Evolutionary conservation across 139 green algal genomes (phyloP), one percentile per base, ranked within the genome.

Genomic region (Micractinium sp.): DNA sequence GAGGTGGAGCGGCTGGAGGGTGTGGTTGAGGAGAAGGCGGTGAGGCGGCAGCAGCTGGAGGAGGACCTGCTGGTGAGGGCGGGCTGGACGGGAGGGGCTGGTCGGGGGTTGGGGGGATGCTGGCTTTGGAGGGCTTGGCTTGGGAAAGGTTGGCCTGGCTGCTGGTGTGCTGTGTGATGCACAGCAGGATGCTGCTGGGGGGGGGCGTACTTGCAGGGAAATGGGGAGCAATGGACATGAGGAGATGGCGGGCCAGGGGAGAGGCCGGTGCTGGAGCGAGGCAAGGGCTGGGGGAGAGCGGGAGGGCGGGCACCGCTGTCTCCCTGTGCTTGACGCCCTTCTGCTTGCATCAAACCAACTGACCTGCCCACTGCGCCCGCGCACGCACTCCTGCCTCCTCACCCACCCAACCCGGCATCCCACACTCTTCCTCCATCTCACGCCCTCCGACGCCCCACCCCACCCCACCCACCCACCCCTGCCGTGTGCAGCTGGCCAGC

Each of bases 41-140:
- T 31, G 23, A 9, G 13, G 39, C 29, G 41, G 86, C 35, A 41
- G 76, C 39, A 33, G 35, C 61, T 90, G 86, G 61, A 79, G 77
- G 77, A 80, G 27, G 86, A 85, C 38, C 73, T 90, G 66, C 63
- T 80, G 86, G 86, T 85, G 60, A 14, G 86, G 1, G 47, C 2
- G 53, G 76, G 73, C 2, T 47, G n/a, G 73, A 2, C 27, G 23
- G 38, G 38, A 25, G 76, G 76, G 38, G 20, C 15, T 81, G 75
- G 16, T 19, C 2, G 75, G 35, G 75, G 29, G 29, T 1, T 77
- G 71, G 23, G 27, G 71, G 16, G 3, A 13, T 1, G 25, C 14
- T n/a, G 66, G 23, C 23, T 29, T 9, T 56, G 47, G 47, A 9
- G 47, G 47, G 47, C 9, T 5, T 9, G 23, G 25, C 29, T 77